Evolutionary conservation across 805 yeast species (phyloP), one percentile per base, ranked within the genome.

Genomic region (Pichia nakasei): DNA sequence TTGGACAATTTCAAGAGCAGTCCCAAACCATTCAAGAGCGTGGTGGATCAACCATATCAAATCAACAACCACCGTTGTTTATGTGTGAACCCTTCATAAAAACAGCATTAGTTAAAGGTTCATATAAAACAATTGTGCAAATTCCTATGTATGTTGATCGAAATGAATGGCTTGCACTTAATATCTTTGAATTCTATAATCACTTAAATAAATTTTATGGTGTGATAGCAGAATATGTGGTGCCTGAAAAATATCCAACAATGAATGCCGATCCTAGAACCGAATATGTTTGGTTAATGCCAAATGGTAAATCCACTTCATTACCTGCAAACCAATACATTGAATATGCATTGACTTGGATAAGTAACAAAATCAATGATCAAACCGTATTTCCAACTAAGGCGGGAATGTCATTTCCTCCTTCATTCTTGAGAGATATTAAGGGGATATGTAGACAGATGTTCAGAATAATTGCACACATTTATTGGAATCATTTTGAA

Each of bases 181-280:
- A 88, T 60, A 79, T 86, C 7, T 89, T 89, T 63, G 98, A 93
- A 63, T 76, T 86, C 52, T 87, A 82, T 66, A 83, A 84, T 40
- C 87, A 86, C 56, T 64, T 93, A 46, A 83, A 85, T 52, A 93
- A 85, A 58, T 88, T 91, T 56, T 88, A 86, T 60, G 94, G 93
- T 1, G 84, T 88, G n/a, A 75, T 93, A 37, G 75, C 88, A 2
- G 97, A 91, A 53, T 88, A 85, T 54, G 86, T 91, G 35, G 87
- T 95, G 2, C 89, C 95, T 0, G 94, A 85, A 54, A 75, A 81
- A 24, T 86, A 81, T 55, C 95, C 96, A 12, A 82, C 91, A 1
- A 93, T 93, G 98, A 87, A 79, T 54, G 98, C 97, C 0, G 98
- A 96, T 4, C 87, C 96, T 3, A 81, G 81, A 46, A 81, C 89